phyloP scores from a whole-genome alignment of 371 early-diverging fungal species.

The Rhizomucor miehei region DNA sequence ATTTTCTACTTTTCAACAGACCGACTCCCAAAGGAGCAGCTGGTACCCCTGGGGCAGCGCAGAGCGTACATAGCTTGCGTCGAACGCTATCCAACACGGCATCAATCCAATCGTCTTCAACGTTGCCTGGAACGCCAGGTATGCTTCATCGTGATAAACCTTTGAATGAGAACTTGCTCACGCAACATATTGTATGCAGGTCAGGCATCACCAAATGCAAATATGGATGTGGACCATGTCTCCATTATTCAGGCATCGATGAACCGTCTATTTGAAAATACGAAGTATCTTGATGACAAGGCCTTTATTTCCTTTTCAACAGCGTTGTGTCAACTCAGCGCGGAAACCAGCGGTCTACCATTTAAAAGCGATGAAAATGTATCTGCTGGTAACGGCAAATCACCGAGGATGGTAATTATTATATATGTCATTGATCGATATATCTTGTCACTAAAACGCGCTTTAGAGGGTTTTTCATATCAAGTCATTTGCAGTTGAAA shows the following conservation, averaged over 20 bases:
- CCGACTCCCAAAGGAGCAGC: slow-evolving; percentile 38
- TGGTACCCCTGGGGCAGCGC: slow-evolving; percentile 4
- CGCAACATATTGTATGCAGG: slow-evolving; percentile 5
- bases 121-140: neutral
- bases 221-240: slow-evolving; percentile 54
- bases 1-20: slow-evolving; percentile 50
- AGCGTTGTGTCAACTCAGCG: slow-evolving; percentile 70
- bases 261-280: slow-evolving; percentile 74
- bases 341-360: slow-evolving; percentile 54
- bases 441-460: neutral
- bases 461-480: slow-evolving; percentile 63
- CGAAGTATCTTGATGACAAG: slow-evolving; percentile 57
- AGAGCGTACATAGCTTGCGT: slow-evolving; percentile 15
- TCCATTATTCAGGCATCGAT: slow-evolving; percentile 51
- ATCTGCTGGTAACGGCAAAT: slow-evolving; percentile 17
- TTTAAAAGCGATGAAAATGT: slow-evolving; percentile 32
- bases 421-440: neutral
- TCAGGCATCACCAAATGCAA: slow-evolving; percentile 15
- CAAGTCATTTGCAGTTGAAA: slow-evolving; percentile 82
- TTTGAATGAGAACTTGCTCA: slow-evolving; percentile 3
- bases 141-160: neutral
- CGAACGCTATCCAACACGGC: slow-evolving; percentile 25
- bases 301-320: slow-evolving; percentile 68
- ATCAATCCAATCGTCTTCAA: slow-evolving; percentile 4
- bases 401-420: slow-evolving; percentile 32